Conservation (phyloP, 176 grass and related monocot species). For the Thalia dealbata region DNA sequence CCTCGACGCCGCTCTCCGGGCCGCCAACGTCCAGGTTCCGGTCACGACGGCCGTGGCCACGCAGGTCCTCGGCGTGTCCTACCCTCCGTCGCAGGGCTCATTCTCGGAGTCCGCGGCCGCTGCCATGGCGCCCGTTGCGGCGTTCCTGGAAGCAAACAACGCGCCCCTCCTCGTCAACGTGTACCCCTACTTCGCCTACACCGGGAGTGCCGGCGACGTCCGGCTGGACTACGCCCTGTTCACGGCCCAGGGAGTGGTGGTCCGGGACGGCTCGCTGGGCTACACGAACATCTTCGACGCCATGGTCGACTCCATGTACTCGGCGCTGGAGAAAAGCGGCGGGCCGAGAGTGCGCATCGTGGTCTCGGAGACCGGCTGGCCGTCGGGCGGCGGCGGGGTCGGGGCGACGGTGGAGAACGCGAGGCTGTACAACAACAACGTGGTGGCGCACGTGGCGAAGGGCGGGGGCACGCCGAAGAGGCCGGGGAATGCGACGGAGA, state of each 20-base stretch:
- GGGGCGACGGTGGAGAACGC: constrained; percentile 66
- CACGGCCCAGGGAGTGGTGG: constrained; percentile 13
- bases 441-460: constrained; percentile 34
- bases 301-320: constrained; percentile 60
- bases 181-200: constrained; percentile 51
- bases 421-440: constrained; percentile 58
- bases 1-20: constrained; percentile 42
- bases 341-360: constrained; percentile 31
- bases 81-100: constrained; percentile 11
- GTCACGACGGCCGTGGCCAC: constrained; percentile 47
- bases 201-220: constrained; percentile 31
- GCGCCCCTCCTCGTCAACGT: constrained; percentile 14
- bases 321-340: constrained; percentile 57
- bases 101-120: constrained; percentile 4
- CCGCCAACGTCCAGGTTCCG: constrained; percentile 31
- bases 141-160: background rate
- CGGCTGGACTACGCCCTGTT: constrained; percentile 69
- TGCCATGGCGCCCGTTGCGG: background rate
- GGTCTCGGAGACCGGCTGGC: constrained; percentile 89
- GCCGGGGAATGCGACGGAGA: constrained; percentile 55
- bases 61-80: constrained; percentile 8
- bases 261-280: constrained; percentile 27
- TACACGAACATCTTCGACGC: constrained; percentile 94
- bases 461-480: constrained; percentile 51
- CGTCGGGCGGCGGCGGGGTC: constrained; percentile 46